phyloP scores from a whole-genome alignment of 495 filamentous ascomycete species.

The Aspergillus ostianus region DNA sequence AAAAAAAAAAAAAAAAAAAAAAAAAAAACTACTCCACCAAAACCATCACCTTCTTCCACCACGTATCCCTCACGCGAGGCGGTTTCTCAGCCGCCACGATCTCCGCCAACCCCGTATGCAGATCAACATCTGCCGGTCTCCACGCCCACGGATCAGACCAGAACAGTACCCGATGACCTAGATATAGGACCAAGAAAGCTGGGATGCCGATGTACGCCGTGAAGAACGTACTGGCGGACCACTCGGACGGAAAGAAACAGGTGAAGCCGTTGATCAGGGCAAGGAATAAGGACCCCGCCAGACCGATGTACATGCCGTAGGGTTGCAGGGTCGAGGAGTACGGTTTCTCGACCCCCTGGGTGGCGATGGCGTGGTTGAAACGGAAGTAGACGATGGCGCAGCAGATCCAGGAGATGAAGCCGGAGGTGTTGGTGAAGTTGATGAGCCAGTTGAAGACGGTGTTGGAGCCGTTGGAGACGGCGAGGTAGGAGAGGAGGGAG shows the following conservation, averaged over 20 bases:
- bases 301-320: constrained; percentile 47
- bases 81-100: constrained; percentile 52
- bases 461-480: constrained; percentile 30
- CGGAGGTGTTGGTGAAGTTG: constrained; percentile 58
- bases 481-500: constrained; percentile 36
- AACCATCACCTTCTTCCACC: constrained; percentile 32
- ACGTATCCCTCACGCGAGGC: constrained; percentile 27
- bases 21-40: constrained; percentile 20
- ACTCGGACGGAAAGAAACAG: constrained; percentile 58
- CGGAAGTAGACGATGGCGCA: constrained; percentile 59
- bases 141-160: constrained; percentile 54
- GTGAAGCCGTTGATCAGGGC: constrained; percentile 61
- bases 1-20: too few species aligned
- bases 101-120: constrained; percentile 53
- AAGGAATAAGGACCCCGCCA: constrained; percentile 51
- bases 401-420: constrained; percentile 62
- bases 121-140: constrained; percentile 51
- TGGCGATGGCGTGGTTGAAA: constrained; percentile 52
- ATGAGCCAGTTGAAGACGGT: constrained; percentile 57
- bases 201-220: constrained; percentile 64
- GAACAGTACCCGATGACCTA: constrained; percentile 47
- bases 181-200: constrained; percentile 55
- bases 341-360: constrained; percentile 54
- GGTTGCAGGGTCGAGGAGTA: constrained; percentile 55
- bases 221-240: constrained; percentile 52